Conservation (phyloP, 2,329 filamentous ascomycete genomes). For the Aspergillus luchuensis region DNA sequence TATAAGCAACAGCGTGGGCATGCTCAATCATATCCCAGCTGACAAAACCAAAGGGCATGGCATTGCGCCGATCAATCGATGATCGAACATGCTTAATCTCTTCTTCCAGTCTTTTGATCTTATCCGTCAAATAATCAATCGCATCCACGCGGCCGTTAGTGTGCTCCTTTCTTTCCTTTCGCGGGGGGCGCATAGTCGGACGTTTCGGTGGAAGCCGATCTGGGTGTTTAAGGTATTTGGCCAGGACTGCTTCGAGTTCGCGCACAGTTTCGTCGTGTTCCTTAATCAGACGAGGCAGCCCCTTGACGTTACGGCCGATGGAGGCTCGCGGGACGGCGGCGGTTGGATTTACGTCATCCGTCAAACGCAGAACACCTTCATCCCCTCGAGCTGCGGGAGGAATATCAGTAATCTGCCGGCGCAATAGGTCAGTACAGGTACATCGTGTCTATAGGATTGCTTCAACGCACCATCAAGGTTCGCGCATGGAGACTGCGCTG, state of each 20-base stretch:
- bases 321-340: conserved; percentile 77
- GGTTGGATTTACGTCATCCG: conserved; percentile 76
- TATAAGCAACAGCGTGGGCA: conserved; percentile 83
- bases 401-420: conserved; percentile 72
- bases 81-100: conserved; percentile 82
- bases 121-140: conserved; percentile 86
- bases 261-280: conserved; percentile 81
- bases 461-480: conserved; percentile 54
- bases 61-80: conserved; percentile 81
- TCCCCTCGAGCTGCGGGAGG: conserved; percentile 75
- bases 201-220: conserved; percentile 73
- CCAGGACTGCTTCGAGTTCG: conserved; percentile 77
- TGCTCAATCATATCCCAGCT: conserved; percentile 88
- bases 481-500: conserved; percentile 80
- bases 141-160: conserved; percentile 79
- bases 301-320: conserved; percentile 88
- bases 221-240: conserved; percentile 89
- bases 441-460: not conserved
- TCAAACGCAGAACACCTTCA: conserved; percentile 82
- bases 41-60: conserved; percentile 90
- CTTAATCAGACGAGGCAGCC: conserved; percentile 80
- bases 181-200: conserved; percentile 77
- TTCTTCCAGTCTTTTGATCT: conserved; percentile 78
- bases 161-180: conserved; percentile 71
- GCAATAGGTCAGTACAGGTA: not conserved